Base-by-base conservation (phyloP, 768 basidiomycete species). In the Xerocomellus chrysenteron region DNA sequence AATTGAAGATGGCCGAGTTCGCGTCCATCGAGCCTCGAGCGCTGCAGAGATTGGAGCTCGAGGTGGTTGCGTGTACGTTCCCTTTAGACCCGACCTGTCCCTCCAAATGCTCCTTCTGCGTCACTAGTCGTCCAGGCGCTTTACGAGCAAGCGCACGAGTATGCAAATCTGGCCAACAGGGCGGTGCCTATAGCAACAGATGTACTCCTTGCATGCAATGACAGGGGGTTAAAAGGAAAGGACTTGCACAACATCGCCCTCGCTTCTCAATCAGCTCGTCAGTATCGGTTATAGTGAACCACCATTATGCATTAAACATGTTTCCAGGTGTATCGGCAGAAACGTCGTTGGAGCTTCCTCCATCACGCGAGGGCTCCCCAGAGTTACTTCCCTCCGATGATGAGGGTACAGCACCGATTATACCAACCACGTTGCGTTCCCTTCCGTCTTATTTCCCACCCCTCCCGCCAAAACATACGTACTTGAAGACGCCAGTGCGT, bases 401-500 rank as follows among this genome's bases (percentile, higher is more conserved):
- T 54, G 90, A 92, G 69, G 79, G 77, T 14, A 66, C 74, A 6
- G 63, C 77, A 8, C 76, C 82, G 1, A 62, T 77, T 1, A 70
- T 90, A 26, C 89, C 82, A 39, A 61, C 74, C 26, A 89, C 88
- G 0, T 73, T 93, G 6, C 83, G 85, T 13, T 76, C 79, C 19
- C 75, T 92, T n/a, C 88, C 81, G 1, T 66, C 74, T 43, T 65
- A 75, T 57, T 74, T 78, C 44, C 79, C 82, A 4, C 68, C 73
- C 17, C 66, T 83, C 21, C 81, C 91, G 12, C 91, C 92, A 0
- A 93, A 92, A 65, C 91, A 93, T 61, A 92, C 91, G 0, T 93
- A 92, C 71, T 77, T 92, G 49, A 83, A 86, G 63, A 93, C 91
- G 21, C 89, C 91, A 1, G 91, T 92, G 73, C 39, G 82, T 75